Percentiles rank a stretch among this genome's conserved stretches.
These are phyloP conservation scores for Leccinum pallidistipes DNA, from an alignment of 1,284 basidiomycete species.

Conservation along the genomic window DNA sequence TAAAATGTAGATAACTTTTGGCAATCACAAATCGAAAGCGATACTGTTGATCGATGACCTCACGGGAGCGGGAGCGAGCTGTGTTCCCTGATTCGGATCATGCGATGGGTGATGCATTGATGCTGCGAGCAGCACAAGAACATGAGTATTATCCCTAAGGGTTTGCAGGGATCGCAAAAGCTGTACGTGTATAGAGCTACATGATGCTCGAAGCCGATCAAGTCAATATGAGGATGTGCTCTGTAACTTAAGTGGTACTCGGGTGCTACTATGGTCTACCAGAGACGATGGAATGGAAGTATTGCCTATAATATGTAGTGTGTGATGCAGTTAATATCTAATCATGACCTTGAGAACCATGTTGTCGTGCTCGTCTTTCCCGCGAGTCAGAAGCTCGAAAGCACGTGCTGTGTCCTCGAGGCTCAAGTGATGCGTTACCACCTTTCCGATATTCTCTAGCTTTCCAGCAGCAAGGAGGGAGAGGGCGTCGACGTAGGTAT, in stretches of 20 bases:
- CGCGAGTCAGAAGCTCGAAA: conserved; percentile 77
- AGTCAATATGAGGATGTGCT: conserved; percentile 12
- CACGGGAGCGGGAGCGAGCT: conserved; percentile 1
- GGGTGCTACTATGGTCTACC: conserved; percentile 12
- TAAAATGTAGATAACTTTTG: conserved; percentile 5
- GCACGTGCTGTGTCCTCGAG: conserved; percentile 68
- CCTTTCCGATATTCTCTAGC: conserved; percentile 63
- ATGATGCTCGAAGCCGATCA: conserved; percentile 16
- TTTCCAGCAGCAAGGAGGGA: conserved; percentile 70
- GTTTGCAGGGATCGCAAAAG: conserved; percentile 5
- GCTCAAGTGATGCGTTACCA: conserved; percentile 80
- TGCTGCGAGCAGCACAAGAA: conserved; percentile 1
- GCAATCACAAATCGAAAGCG: background rate
- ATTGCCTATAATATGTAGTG: background rate
- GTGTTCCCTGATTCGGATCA: background rate
- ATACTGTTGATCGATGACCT: conserved; percentile 15
- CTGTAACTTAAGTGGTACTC: conserved; percentile 15
- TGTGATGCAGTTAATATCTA: conserved; percentile 43
- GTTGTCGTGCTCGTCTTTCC: conserved; percentile 74
- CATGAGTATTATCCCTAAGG: background rate
- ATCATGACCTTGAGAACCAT: conserved; percentile 85
- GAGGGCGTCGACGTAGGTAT: conserved; percentile 87
- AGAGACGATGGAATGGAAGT: conserved; percentile 6
- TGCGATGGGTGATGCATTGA: background rate
- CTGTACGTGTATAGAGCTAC: conserved; percentile 15